These are phyloP conservation scores for Lactarius hatsudake DNA, from an alignment of 768 basidiomycete species.

Conservation along the genomic window DNA sequence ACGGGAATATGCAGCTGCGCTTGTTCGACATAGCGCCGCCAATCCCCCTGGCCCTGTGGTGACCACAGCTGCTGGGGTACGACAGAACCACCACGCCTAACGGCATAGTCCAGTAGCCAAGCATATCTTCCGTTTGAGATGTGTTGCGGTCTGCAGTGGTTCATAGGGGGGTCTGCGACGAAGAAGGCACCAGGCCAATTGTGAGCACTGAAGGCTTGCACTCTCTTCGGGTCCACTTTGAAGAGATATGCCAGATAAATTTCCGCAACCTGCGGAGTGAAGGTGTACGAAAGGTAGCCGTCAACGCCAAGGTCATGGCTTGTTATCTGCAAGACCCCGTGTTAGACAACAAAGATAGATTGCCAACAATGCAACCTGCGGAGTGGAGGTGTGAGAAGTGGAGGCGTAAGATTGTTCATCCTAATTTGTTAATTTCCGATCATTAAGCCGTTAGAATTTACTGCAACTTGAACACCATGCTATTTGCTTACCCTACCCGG, in stretches of 20 bases:
- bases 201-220: not conserved
- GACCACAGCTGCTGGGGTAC: conserved; percentile 24
- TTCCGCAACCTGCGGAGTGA: conserved; percentile 5
- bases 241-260: conserved; percentile 10
- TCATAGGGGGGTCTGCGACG: not conserved
- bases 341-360: not conserved
- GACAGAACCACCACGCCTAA: conserved; percentile 12
- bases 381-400: conserved; percentile 2
- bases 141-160: not conserved
- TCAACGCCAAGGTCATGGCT: not conserved
- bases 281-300: conserved; percentile 20
- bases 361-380: not conserved
- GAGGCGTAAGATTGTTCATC: not conserved
- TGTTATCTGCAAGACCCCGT: not conserved
- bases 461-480: too few relatives aligned
- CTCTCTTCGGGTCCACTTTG: not conserved
- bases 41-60: conserved; percentile 18
- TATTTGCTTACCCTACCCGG: too few relatives aligned
- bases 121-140: not conserved
- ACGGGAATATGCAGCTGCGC: conserved; percentile 14
- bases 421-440: too few relatives aligned
- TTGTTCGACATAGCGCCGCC: conserved; percentile 20
- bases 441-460: too few relatives aligned
- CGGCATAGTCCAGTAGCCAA: conserved; percentile 19
- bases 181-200: conserved; percentile 2